Evolutionary conservation across 1,284 basidiomycete genomes (phyloP).

Genomic region (Xerocomus amazonicus): DNA sequence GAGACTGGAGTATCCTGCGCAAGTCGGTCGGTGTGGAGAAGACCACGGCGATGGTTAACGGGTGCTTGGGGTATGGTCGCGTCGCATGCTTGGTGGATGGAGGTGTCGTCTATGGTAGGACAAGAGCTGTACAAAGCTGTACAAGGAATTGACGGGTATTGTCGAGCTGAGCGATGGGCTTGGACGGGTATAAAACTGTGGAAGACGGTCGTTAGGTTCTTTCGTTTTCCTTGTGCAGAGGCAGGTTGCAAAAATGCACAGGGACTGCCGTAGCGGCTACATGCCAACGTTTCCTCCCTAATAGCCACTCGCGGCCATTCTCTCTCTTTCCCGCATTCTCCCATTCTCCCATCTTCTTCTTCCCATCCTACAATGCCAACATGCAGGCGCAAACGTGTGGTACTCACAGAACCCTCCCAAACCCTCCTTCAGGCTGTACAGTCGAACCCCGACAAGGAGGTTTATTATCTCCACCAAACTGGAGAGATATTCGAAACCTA

Average conservation of each 20-base stretch:
- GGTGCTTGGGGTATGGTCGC: slow-evolving; percentile 7
- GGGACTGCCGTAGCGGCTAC: slow-evolving; percentile 33
- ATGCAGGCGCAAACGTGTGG: slow-evolving; percentile 86
- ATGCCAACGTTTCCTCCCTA: slow-evolving; percentile 41
- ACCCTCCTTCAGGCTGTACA: slow-evolving; percentile 61
- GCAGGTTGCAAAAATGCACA: slow-evolving; percentile 36
- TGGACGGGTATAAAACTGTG: slow-evolving; percentile 5
- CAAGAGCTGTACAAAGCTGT: not conserved
- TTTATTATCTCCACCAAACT: slow-evolving; percentile 87
- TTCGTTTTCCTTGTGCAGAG: slow-evolving; percentile 21
- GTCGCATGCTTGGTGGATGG: slow-evolving; percentile 11
- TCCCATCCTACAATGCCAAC: slow-evolving; percentile 65
- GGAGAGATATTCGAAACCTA: slow-evolving; percentile 95
- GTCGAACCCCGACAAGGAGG: slow-evolving; percentile 65
- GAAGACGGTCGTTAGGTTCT: slow-evolving; percentile 15
- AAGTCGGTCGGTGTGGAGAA: slow-evolving; percentile 1
- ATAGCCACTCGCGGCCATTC: slow-evolving; percentile 38
- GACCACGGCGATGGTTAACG: slow-evolving; percentile 1
- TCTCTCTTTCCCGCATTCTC: slow-evolving; percentile 35
- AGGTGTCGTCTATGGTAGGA: not conserved
- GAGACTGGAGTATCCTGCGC: not conserved
- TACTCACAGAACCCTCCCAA: slow-evolving; percentile 76
- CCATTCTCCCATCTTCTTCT: slow-evolving; percentile 22
- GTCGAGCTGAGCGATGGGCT: slow-evolving; percentile 6
- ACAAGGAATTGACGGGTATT: slow-evolving; percentile 8